Evolutionary conservation across 257 asterid genomes (phyloP), one percentile per base, ranked within the genome.

Genomic region (Hygrophila difformis): DNA sequence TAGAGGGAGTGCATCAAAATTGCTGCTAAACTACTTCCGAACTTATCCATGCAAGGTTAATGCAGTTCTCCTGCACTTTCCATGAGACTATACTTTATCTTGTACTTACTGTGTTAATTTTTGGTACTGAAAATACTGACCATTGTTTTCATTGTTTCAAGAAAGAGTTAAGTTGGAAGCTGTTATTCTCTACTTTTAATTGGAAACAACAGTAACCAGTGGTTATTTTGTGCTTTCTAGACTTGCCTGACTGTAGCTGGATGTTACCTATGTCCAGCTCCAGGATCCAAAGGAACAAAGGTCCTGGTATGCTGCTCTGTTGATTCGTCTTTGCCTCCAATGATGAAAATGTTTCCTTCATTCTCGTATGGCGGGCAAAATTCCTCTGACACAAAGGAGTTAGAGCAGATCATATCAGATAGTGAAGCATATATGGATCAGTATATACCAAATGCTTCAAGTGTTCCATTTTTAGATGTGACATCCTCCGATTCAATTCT

Each of bases 221-320:
- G 37, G 37, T 20, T 36, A 42, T 39, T 44, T 56, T 23, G 62
- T 46, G 43, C 59, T 12, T 66, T 66, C 56, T 77, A 85, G 98
- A 72, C 81, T 55, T 61, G 73, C 70, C 78, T 85, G 43, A 77
- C 93, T 28, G 96, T 75, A 50, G 93, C 94, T 43, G 69, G 84
- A 62, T 79, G 94, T 78, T 85, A 75, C 69, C 91, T 89, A 50
- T 79, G 93, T 72, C 94, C 96, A 46, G 81, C 88, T 69, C 96
- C 98, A 51, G 96, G 93, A 37, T 85, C 94, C 57, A 89, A 79
- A 77, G 96, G 96, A 55, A 58, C 74, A 29, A 75, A 63, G 65
- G 62, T 77, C 51, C 68, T 85, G 42, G 74, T 80, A 51, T 82
- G 82, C 78, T 75, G 84, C 62, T 64, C 74, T 26, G 36, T 67